These are phyloP conservation scores for Coniophora puteana DNA, from an alignment of 1,284 basidiomycete genomes.

Conservation along the genomic window DNA sequence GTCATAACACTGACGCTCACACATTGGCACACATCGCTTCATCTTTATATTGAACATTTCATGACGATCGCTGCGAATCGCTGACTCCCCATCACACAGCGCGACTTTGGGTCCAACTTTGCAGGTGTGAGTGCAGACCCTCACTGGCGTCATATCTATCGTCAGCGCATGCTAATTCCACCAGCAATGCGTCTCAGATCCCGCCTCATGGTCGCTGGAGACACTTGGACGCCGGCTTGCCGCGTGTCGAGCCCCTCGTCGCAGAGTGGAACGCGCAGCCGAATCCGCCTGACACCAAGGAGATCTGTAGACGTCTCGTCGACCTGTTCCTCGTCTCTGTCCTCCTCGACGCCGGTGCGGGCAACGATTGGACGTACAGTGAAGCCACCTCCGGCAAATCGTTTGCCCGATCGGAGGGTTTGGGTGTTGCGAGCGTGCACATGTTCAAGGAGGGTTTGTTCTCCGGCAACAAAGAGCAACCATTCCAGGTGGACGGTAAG, in stretches of 20 bases:
- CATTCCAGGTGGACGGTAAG: conserved; percentile 76
- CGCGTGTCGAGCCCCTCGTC: conserved; percentile 61
- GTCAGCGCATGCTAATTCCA: conserved; percentile 1
- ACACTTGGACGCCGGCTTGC: conserved; percentile 73
- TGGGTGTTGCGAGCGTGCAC: conserved; percentile 88
- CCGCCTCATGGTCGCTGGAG: conserved; percentile 90
- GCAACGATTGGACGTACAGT: conserved; percentile 76
- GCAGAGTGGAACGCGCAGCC: conserved; percentile 46
- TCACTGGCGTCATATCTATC: conserved; percentile 5
- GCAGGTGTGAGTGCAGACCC: conserved; percentile 43
- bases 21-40: conserved; percentile 2
- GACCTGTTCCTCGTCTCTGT: conserved; percentile 95
- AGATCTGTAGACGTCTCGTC: conserved; percentile 71
- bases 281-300: conserved; percentile 48
- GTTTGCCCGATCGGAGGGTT: conserved; percentile 81
- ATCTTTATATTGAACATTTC: conserved; percentile 1
- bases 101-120: conserved; percentile 79
- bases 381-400: conserved; percentile 57
- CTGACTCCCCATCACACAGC: conserved; percentile 36
- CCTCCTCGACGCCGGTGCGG: conserved; percentile 91
- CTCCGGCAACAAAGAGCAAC: conserved; percentile 59
- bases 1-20: too few relatives aligned
- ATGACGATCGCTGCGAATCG: conserved; percentile 1
- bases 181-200: conserved; percentile 48
- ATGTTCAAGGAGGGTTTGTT: conserved; percentile 89